phyloP scores from a whole-genome alignment of 139 green algal species.

The Tetraselmis striata region DNA sequence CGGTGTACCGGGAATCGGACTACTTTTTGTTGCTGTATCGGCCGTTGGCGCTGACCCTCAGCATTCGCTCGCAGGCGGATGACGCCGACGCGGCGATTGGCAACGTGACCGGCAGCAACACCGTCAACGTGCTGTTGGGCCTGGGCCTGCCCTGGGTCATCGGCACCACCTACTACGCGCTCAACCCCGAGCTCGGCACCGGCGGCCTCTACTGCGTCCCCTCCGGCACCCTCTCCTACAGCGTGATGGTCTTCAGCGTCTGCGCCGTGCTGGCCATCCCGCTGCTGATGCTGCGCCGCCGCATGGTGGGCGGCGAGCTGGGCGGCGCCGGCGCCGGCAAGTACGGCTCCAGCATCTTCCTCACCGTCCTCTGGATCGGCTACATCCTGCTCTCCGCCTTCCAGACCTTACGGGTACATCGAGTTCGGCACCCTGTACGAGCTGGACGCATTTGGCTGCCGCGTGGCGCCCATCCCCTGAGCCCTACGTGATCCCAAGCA shows the following conservation, averaged over 20 bases:
- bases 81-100: slow-evolving; percentile 43
- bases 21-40: no score
- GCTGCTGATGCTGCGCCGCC: not conserved
- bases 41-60: no score
- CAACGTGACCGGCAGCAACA: slow-evolving; percentile 42
- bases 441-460: not conserved
- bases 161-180: slow-evolving; percentile 27
- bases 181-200: slow-evolving; percentile 1
- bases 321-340: slow-evolving; percentile 5
- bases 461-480: not conserved
- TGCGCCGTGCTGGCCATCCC: not conserved
- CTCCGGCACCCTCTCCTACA: slow-evolving; percentile 20
- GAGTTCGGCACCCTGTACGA: not conserved
- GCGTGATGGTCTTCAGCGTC: slow-evolving; percentile 19
- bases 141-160: slow-evolving; percentile 41
- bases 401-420: not conserved
- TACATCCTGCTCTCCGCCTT: not conserved
- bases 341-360: not conserved
- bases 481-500: no score
- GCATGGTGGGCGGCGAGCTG: slow-evolving; percentile 15
- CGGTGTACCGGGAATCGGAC: no score
- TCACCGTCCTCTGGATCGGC: not conserved
- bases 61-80: slow-evolving; percentile 12
- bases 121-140: slow-evolving; percentile 40
- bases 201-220: slow-evolving; percentile 21